phyloP scores from a whole-genome alignment of 768 basidiomycete genomes.

The Podaxis sp. region DNA sequence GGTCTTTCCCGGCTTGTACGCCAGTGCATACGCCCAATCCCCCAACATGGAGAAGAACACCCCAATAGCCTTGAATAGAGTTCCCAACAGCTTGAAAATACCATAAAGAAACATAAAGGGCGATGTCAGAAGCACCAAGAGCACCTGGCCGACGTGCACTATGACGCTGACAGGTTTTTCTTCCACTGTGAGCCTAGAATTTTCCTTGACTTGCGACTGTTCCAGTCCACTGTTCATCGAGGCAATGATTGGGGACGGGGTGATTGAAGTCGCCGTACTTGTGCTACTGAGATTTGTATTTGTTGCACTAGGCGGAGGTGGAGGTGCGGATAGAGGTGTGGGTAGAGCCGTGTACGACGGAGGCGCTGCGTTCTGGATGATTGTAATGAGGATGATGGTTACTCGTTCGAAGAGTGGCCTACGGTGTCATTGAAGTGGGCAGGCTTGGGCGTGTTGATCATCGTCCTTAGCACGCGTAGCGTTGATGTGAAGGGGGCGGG shows the following conservation, averaged over 20 bases:
- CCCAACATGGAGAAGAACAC: background rate
- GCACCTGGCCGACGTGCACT: background rate
- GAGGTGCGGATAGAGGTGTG: no score
- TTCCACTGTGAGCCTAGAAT: background rate
- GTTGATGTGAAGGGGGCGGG: no score
- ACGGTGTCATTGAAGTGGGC: no score
- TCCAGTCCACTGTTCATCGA: background rate
- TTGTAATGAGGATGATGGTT: no score
- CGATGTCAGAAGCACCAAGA: background rate
- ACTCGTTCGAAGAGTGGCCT: no score
- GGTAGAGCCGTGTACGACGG: no score
- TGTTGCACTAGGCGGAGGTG: no score
- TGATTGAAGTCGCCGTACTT: no score
- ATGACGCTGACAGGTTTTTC: background rate
- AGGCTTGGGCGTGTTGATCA: no score
- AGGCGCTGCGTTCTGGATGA: no score
- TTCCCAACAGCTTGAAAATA: background rate
- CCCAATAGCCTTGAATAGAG: background rate
- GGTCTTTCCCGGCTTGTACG: background rate
- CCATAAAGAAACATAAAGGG: background rate
- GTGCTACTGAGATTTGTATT: no score
- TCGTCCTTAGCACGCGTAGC: no score
- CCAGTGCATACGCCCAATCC: background rate
- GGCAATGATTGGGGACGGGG: background rate
- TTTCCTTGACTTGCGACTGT: background rate